These are phyloP conservation scores for Sugiyamaella floridensis DNA, from an alignment of 805 yeast species.

Conservation along the genomic window DNA sequence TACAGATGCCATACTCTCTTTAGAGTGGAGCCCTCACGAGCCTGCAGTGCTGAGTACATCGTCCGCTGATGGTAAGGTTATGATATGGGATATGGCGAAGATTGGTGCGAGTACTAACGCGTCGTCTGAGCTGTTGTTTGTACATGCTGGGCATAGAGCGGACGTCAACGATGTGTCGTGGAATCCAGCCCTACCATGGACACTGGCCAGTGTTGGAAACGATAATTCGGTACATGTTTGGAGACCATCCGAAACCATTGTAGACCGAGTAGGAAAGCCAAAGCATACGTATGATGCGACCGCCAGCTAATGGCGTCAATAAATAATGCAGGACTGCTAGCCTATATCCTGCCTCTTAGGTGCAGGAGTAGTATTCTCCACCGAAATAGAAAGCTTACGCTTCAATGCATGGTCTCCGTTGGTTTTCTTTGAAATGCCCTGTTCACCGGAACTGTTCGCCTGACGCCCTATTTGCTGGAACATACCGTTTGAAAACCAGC, in stretches of 20 bases:
- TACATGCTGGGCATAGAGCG: conserved; percentile 82
- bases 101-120: conserved; percentile 14
- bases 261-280: conserved; percentile 20
- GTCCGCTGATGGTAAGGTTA: conserved; percentile 54
- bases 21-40: conserved; percentile 65
- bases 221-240: conserved; percentile 86
- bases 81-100: conserved; percentile 49
- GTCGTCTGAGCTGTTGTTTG: conserved; percentile 41
- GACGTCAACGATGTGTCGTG: conserved; percentile 80
- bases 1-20: conserved; percentile 49
- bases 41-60: conserved; percentile 55
- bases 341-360: background rate
- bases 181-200: conserved; percentile 66
- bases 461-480: conserved; percentile 12
- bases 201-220: conserved; percentile 70
- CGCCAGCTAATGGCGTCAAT: background rate
- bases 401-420: background rate
- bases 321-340: background rate
- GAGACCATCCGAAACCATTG: conserved; percentile 49
- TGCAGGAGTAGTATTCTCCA: background rate
- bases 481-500: conserved; percentile 24
- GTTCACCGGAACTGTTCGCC: background rate
- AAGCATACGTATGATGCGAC: too few relatives aligned
- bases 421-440: background rate
- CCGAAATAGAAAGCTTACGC: background rate